Conservation (phyloP, 2,329 filamentous ascomycete genomes). For the Uncinocarpus reesii region DNA sequence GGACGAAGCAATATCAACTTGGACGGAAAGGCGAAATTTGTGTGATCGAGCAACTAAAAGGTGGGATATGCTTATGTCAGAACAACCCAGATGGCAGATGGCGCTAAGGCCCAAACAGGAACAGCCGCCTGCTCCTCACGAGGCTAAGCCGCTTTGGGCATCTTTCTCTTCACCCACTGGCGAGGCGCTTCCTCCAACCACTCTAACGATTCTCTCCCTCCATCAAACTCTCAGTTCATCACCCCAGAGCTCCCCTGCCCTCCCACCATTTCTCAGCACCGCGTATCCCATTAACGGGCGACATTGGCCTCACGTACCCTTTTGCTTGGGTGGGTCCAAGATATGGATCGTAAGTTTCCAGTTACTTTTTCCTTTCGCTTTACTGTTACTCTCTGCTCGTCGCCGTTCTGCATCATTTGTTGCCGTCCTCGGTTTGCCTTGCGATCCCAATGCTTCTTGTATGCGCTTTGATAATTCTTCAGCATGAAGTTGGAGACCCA, state of each 20-base stretch:
- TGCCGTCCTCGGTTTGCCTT: not conserved
- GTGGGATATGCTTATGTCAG: not conserved
- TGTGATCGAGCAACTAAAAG: too few relatives aligned
- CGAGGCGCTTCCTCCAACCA: slow-evolving; percentile 11
- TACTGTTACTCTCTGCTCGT: slow-evolving; percentile 9
- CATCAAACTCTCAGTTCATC: slow-evolving; percentile 23
- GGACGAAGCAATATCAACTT: too few relatives aligned
- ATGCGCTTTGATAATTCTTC: not conserved
- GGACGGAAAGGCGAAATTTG: too few relatives aligned
- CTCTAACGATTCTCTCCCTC: slow-evolving; percentile 13
- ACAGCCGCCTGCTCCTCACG: not conserved
- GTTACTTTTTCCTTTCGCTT: slow-evolving; percentile 23
- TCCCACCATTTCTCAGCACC: slow-evolving; percentile 18
- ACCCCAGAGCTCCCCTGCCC: slow-evolving; percentile 19
- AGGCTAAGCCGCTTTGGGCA: slow-evolving; percentile 7
- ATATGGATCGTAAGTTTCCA: slow-evolving; percentile 50
- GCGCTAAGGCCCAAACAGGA: not conserved
- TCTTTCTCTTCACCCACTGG: slow-evolving; percentile 5
- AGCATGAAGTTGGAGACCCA: not conserved
- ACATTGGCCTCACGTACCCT: slow-evolving; percentile 21
- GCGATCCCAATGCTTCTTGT: not conserved
- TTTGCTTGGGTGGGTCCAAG: slow-evolving; percentile 40
- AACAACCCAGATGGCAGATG: not conserved
- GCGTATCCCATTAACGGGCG: slow-evolving; percentile 1
- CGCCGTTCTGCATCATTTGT: slow-evolving; percentile 4